A percentile compares a stretch with the other conserved stretches of the same genome.
phyloP scores from a whole-genome alignment of 164 flowering plant genomes.

The Magnolia changhungtana region DNA sequence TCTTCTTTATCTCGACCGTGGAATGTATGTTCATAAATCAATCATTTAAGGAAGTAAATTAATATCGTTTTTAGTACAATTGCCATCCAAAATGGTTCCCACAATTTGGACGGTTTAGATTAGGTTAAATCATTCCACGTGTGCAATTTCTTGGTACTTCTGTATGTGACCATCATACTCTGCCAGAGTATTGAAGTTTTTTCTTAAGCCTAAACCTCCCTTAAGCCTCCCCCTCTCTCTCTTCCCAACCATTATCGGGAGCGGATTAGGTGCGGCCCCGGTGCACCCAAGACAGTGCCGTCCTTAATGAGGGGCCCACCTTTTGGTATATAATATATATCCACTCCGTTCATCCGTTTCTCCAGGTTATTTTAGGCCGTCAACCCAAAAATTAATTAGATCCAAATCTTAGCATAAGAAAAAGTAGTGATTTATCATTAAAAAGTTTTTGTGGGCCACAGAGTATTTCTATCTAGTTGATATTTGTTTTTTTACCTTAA shows the following conservation, averaged over 20 bases:
- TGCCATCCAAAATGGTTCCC: too few relatives aligned
- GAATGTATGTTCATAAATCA: too few relatives aligned
- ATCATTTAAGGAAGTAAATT: too few relatives aligned
- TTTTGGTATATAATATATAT: background rate
- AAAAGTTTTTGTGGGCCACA: background rate
- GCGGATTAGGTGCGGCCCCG: background rate
- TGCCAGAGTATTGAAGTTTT: too few relatives aligned
- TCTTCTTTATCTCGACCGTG: too few relatives aligned
- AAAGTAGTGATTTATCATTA: background rate
- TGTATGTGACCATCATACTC: too few relatives aligned
- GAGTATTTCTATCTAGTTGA: background rate
- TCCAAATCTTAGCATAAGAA: background rate
- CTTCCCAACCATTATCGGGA: background rate
- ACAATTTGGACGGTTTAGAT: too few relatives aligned
- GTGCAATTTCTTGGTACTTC: too few relatives aligned
- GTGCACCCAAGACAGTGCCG: background rate
- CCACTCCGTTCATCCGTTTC: background rate
- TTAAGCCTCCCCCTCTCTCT: conserved; percentile 43
- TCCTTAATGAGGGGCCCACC: background rate
- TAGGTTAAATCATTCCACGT: too few relatives aligned
- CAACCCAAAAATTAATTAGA: background rate
- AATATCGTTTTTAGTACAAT: too few relatives aligned
- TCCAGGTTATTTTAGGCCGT: background rate
- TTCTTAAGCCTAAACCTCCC: conserved; percentile 29
- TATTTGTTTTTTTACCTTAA: background rate